phyloP scores from a whole-genome alignment of 2,329 filamentous ascomycete genomes.

The Ophiocordyceps australis region DNA sequence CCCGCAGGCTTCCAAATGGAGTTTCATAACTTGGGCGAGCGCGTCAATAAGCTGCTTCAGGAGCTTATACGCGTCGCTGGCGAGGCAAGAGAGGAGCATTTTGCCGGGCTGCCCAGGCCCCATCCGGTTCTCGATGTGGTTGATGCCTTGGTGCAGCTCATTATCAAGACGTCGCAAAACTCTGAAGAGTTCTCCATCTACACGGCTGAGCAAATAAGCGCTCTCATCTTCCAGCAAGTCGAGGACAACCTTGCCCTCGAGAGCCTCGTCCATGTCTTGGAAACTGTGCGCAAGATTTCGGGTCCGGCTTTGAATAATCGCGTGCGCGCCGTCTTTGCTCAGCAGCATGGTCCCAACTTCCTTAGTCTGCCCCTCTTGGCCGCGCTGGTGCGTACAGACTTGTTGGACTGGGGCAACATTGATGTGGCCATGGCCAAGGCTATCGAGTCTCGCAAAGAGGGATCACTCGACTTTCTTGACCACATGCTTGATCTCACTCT shows the following conservation, averaged over 20 bases:
- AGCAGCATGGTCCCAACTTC: slow-evolving; percentile 35
- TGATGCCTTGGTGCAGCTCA: slow-evolving; percentile 40
- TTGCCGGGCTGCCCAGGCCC: slow-evolving; percentile 36
- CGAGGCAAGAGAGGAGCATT: slow-evolving; percentile 39
- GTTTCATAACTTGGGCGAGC: slow-evolving; percentile 30
- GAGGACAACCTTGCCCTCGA: slow-evolving; percentile 40
- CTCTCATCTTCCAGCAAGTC: slow-evolving; percentile 33
- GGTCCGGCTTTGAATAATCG: slow-evolving; percentile 33
- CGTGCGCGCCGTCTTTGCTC: slow-evolving; percentile 35
- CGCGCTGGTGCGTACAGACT: slow-evolving; percentile 38
- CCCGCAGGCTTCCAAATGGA: slow-evolving; percentile 29
- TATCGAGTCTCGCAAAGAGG: slow-evolving; percentile 50
- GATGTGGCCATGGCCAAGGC: slow-evolving; percentile 58
- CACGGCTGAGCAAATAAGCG: slow-evolving; percentile 40
- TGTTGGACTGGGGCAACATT: slow-evolving; percentile 45
- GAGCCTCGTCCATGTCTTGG: slow-evolving; percentile 42
- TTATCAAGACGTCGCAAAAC: slow-evolving; percentile 43
- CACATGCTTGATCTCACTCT: slow-evolving; percentile 63
- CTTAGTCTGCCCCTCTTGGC: slow-evolving; percentile 38
- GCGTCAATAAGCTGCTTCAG: slow-evolving; percentile 36
- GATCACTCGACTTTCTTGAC: slow-evolving; percentile 63
- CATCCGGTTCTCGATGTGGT: slow-evolving; percentile 43
- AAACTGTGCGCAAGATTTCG: slow-evolving; percentile 40
- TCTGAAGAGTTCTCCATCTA: slow-evolving; percentile 41
- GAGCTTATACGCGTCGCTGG: slow-evolving; percentile 36